These are phyloP conservation scores for Citrus maxima DNA, from an alignment of 345 rosid species.

Conservation along the genomic window DNA sequence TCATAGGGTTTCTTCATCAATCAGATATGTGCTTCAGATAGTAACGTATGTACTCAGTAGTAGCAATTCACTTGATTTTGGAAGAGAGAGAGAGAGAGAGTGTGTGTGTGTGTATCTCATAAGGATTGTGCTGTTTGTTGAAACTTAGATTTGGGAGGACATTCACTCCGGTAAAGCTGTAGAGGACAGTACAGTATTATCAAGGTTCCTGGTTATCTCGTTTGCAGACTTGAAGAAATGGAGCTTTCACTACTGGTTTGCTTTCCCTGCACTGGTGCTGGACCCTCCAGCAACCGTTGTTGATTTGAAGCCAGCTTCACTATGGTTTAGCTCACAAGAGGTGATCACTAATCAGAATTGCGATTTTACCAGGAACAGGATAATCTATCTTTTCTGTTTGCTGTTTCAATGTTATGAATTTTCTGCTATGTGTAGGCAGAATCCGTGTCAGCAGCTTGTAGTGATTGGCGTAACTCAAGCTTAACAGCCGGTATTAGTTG, in stretches of 20 bases:
- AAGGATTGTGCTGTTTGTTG: neutral
- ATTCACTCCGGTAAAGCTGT: constrained; percentile 73
- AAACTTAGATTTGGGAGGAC: constrained; percentile 84
- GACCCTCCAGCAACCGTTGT: constrained; percentile 77
- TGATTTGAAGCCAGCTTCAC: constrained; percentile 69
- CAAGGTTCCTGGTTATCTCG: constrained; percentile 83
- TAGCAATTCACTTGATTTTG: neutral
- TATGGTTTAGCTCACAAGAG: constrained; percentile 69
- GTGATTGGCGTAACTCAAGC: constrained; percentile 75
- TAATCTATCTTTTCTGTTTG: neutral
- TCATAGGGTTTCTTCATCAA: constrained; percentile 1
- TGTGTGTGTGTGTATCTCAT: neutral
- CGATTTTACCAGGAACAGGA: neutral
- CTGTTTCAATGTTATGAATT: neutral
- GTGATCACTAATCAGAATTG: constrained; percentile 26
- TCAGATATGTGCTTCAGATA: neutral
- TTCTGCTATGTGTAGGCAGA: constrained; percentile 45
- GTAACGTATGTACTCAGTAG: neutral
- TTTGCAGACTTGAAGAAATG: constrained; percentile 87
- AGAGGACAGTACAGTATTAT: constrained; percentile 58
- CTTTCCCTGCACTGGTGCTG: constrained; percentile 82
- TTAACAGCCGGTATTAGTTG: constrained; percentile 53
- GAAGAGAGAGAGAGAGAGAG: too few species aligned
- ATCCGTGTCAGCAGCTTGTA: constrained; percentile 74
- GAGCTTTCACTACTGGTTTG: constrained; percentile 89